These are phyloP conservation scores for Artemisia annua DNA, from an alignment of 129 eudicot species.

Conservation along the genomic window DNA sequence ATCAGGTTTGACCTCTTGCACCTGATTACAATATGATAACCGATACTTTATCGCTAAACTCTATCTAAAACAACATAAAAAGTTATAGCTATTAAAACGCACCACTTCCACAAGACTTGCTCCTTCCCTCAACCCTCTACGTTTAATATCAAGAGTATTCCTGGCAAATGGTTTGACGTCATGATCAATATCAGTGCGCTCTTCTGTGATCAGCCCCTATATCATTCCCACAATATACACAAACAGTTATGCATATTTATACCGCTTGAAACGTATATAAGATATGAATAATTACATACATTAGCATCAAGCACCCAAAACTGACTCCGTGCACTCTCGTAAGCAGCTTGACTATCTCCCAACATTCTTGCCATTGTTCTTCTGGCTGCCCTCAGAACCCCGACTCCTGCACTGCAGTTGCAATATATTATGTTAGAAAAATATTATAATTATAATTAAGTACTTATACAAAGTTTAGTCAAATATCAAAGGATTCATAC, in stretches of 20 bases:
- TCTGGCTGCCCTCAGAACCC: conserved; percentile 93
- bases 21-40: conserved; percentile 47
- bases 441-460: background rate
- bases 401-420: conserved; percentile 78
- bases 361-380: conserved; percentile 95
- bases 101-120: conserved; percentile 91
- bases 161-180: conserved; percentile 87
- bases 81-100: conserved; percentile 22
- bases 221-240: background rate
- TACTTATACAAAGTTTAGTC: background rate
- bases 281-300: conserved; percentile 45
- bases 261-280: background rate
- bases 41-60: conserved; percentile 7
- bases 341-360: conserved; percentile 77
- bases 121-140: conserved; percentile 80
- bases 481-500: conserved; percentile 23
- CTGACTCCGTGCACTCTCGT: conserved; percentile 82
- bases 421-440: conserved; percentile 9
- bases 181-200: conserved; percentile 62
- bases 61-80: background rate
- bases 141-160: conserved; percentile 58
- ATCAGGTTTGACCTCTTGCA: conserved; percentile 83
- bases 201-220: conserved; percentile 91
- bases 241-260: background rate
- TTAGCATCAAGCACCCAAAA: conserved; percentile 94